phyloP scores from a whole-genome alignment of 73 alveolate species.

The Tetrahymena elliotti region DNA sequence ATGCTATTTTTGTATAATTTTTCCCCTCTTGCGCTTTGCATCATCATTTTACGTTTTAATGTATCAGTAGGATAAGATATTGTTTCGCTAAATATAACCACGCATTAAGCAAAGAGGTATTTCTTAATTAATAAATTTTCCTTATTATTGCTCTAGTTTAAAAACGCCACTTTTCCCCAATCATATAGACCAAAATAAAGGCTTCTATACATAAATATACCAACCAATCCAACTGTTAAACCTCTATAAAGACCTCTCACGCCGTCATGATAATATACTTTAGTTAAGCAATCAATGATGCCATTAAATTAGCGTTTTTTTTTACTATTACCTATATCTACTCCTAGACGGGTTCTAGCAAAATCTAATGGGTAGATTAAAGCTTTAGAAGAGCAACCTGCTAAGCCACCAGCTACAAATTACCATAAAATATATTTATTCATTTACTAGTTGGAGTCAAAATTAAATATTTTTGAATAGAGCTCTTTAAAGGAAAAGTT shows the following conservation, averaged over 20 bases:
- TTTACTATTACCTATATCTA: slow-evolving; percentile 44
- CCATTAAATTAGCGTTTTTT: slow-evolving; percentile 56
- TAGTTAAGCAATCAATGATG: slow-evolving; percentile 41
- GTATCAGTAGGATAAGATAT: slow-evolving; percentile 86
- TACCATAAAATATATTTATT: slow-evolving; percentile 15
- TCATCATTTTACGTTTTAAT: slow-evolving; percentile 84
- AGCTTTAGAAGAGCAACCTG: slow-evolving; percentile 54
- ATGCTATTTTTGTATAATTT: slow-evolving; percentile 23
- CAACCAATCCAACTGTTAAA: slow-evolving; percentile 68
- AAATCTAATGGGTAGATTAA: slow-evolving; percentile 65
- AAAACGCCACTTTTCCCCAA: slow-evolving; percentile 59
- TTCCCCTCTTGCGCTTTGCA: slow-evolving; percentile 60
- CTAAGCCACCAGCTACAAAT: slow-evolving; percentile 58
- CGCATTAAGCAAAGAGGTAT: slow-evolving; percentile 72
- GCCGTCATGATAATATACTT: slow-evolving; percentile 69
- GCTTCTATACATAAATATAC: slow-evolving; percentile 89
- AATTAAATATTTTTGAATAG: slow-evolving; percentile 49
- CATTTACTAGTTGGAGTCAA: neutral
- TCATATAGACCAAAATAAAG: slow-evolving; percentile 89
- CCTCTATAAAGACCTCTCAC: slow-evolving; percentile 83
- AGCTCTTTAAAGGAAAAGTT: slow-evolving; percentile 62
- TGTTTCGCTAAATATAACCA: slow-evolving; percentile 73
- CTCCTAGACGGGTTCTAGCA: slow-evolving; percentile 60
- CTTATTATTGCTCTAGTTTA: neutral
- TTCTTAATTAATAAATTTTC: slow-evolving; percentile 38